Conservation (phyloP, 129 eudicot genomes). For the Gnaphalium uliginosum region DNA sequence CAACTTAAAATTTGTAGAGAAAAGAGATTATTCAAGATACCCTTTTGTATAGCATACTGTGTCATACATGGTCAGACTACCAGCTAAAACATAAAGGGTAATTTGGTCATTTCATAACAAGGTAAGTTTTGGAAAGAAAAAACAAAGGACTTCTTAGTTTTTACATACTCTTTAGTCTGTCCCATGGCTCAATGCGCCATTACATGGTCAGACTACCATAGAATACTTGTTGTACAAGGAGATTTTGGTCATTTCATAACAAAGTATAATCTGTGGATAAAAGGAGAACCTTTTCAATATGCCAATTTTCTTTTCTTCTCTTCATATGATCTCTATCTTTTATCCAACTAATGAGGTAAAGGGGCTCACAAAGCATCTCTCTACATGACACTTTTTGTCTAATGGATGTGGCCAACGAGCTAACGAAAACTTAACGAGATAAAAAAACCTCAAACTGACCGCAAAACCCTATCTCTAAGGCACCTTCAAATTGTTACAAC, state of each 20-base stretch:
- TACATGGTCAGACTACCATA: conserved; percentile 14
- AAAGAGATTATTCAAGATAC: conserved; percentile 17
- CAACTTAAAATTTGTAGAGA: not conserved
- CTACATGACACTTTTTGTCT: not conserved
- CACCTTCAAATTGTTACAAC: not conserved
- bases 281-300: conserved; percentile 10
- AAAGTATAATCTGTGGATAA: conserved; percentile 12
- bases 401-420: not conserved
- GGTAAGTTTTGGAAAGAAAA: conserved; percentile 7
- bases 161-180: conserved; percentile 14
- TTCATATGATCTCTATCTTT: conserved; percentile 21
- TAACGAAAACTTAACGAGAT: not conserved
- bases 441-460: not conserved
- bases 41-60: conserved; percentile 28
- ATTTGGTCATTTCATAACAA: conserved; percentile 33
- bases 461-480: not conserved
- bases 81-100: conserved; percentile 21
- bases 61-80: conserved; percentile 20
- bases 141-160: conserved; percentile 8
- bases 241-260: conserved; percentile 22
- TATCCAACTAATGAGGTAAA: not conserved
- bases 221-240: conserved; percentile 14
- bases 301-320: not conserved
- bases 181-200: conserved; percentile 30
- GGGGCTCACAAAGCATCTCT: not conserved